Conservation (phyloP, 108 stramenopile genomes). For the Craspedostauros australis region DNA sequence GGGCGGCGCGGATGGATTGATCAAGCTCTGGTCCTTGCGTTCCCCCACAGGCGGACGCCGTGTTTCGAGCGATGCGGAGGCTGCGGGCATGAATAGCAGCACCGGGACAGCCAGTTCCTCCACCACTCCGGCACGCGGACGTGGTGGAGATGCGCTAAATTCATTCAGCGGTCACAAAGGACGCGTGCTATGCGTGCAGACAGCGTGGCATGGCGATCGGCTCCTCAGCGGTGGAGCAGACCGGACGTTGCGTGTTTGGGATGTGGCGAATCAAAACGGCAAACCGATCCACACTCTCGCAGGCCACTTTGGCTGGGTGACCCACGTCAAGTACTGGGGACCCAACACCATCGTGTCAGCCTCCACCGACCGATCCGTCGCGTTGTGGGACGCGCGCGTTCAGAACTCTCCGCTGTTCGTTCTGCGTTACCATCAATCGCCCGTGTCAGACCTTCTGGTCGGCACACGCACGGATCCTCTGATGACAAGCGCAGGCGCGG, state of each 20-base stretch:
- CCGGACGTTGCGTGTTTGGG: conserved; percentile 75
- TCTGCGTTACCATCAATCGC: conserved; percentile 66
- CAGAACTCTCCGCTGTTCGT: conserved; percentile 64
- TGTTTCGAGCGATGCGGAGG: neutral
- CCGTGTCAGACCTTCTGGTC: conserved; percentile 69
- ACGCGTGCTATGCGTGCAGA: conserved; percentile 65
- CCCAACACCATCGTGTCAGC: conserved; percentile 80
- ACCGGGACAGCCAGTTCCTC: neutral
- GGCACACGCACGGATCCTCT: conserved; percentile 72
- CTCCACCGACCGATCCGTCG: conserved; percentile 75
- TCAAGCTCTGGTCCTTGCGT: conserved; percentile 80
- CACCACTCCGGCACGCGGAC: conserved; percentile 4
- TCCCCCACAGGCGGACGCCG: conserved; percentile 25
- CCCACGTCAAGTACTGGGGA: conserved; percentile 77
- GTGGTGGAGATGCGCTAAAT: conserved; percentile 61
- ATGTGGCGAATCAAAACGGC: conserved; percentile 44
- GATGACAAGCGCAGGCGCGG: conserved; percentile 72
- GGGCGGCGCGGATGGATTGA: conserved; percentile 81
- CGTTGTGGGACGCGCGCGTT: conserved; percentile 77
- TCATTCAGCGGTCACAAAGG: conserved; percentile 72
- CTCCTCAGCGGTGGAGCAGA: conserved; percentile 78
- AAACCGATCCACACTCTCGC: conserved; percentile 52
- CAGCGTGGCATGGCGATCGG: conserved; percentile 87
- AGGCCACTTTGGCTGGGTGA: conserved; percentile 82
- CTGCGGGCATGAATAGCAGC: conserved; percentile 5